Evolutionary conservation across 2,329 filamentous ascomycete genomes (phyloP), one percentile per base, ranked within the genome.

Genomic region (Epichloe elymi): DNA sequence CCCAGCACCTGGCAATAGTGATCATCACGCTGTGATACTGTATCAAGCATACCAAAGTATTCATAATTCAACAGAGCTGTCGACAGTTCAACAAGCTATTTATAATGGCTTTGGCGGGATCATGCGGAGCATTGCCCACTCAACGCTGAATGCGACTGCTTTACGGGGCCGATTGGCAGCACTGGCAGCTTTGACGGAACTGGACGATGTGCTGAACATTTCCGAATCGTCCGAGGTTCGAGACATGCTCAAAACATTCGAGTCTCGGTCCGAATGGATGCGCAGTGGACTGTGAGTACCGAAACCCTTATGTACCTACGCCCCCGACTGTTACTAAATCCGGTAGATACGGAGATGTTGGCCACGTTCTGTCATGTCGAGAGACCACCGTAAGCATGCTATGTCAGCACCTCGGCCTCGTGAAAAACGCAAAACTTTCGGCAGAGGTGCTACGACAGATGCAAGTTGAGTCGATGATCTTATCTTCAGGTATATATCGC

Each of bases 41-140:
- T 96, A 94, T 68, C 85, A 83, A 59, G 81, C 82, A 0, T 89
- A 94, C 53, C 88, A 95, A 63, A 80, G 81, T 20, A 75, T 96
- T 54, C 79, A 88, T 60, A 82, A 81, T 55, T 81, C 83, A 3
- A 71, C 74, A 10, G 78, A 82, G 46, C 63, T 79, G 12, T 53
- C 63, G 2, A 67, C 74, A 8, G 77, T 85, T 20, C 70, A 73
- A 44, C 64, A 67, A 26, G 76, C 77, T 15, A 72, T 91, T 3
- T 78, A 88, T 53, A 74, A 80, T 40, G 81, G 84, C 4, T 70
- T 87, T 41, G 70, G 74, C 50, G 71, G 70, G 41, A 79, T 77
- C 1, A 83, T 88, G 74, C 70, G 70, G 44, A 74, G 71, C 35
- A 64, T 87, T n/a, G 65, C 72, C 5, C 65, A 64, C 36, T 66